A percentile compares a stretch with the other conserved stretches of the same genome.
Evolutionary conservation across 169 alveolate genomes (phyloP).

Genomic region (Plasmodium adleri): DNA sequence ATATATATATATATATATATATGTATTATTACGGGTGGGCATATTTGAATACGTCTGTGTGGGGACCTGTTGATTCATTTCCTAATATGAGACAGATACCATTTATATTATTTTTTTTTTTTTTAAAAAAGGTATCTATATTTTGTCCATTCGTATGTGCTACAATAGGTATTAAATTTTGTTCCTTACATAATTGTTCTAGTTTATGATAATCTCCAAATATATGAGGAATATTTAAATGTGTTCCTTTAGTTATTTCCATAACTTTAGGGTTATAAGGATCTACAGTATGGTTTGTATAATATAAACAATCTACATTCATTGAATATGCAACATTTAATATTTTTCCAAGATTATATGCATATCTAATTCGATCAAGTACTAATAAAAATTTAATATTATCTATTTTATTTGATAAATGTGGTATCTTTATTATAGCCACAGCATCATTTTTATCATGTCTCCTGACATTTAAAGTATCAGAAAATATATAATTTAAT

Average conservation of each 20-base stretch:
- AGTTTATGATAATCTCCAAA: slow-evolving; percentile 78
- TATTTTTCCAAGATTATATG: slow-evolving; percentile 83
- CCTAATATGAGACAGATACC: slow-evolving; percentile 73
- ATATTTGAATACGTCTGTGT: slow-evolving; percentile 31
- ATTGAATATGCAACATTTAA: slow-evolving; percentile 81
- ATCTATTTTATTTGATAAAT: slow-evolving; percentile 3
- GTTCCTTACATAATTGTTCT: slow-evolving; percentile 77
- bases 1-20: background rate
- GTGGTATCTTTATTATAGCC: slow-evolving; percentile 51
- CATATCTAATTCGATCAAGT: slow-evolving; percentile 83
- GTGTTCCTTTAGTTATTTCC: slow-evolving; percentile 83
- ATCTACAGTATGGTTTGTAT: slow-evolving; percentile 82
- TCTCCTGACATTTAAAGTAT: slow-evolving; percentile 39
- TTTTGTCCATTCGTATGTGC: slow-evolving; percentile 83
- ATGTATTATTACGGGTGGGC: slow-evolving; percentile 62
- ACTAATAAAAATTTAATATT: slow-evolving; percentile 78
- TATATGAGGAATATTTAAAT: slow-evolving; percentile 79
- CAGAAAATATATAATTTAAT: slow-evolving; percentile 63
- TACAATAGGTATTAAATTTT: slow-evolving; percentile 82
- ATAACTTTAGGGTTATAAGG: slow-evolving; percentile 85
- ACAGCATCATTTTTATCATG: slow-evolving; percentile 40
- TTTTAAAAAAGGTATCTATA: background rate
- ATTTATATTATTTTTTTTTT: slow-evolving; percentile 16
- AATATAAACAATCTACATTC: slow-evolving; percentile 80
- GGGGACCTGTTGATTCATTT: slow-evolving; percentile 75